Conservation (phyloP, 1,139 yeast genomes). For the Hanseniaspora uvarum region DNA sequence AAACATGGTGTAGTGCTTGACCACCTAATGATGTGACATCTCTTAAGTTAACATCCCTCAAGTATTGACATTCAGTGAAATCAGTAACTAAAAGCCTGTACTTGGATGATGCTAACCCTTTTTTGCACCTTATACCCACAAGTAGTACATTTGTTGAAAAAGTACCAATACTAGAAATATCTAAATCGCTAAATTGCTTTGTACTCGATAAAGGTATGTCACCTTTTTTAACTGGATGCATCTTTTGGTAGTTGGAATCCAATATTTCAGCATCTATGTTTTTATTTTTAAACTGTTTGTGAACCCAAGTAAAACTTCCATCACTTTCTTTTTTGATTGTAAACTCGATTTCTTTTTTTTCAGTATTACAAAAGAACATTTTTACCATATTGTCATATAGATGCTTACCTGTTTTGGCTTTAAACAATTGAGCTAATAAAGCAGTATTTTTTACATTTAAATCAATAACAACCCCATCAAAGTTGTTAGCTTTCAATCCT, state of each 20-base stretch:
- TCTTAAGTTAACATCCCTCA: neutral
- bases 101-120: neutral
- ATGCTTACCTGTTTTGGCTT: neutral
- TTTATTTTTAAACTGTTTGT: neutral
- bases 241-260: neutral
- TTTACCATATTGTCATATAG: neutral
- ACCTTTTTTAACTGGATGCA: neutral
- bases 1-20: neutral
- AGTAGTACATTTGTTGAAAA: neutral
- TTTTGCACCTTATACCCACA: conserved; percentile 9
- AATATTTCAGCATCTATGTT: neutral
- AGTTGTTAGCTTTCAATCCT: neutral
- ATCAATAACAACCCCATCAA: neutral
- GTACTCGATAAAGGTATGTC: neutral
- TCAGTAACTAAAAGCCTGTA: conserved; percentile 11
- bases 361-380: neutral
- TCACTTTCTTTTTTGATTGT: neutral
- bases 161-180: neutral
- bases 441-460: neutral
- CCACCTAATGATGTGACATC: neutral
- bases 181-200: neutral
- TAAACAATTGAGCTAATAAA: neutral
- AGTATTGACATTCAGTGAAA: neutral
- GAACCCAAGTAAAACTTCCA: neutral
- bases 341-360: neutral